A percentile compares a stretch with the other conserved stretches of the same genome.
Conservation (phyloP, 1,284 basidiomycete genomes). For the Sanghuangporus sanghuang region DNA sequence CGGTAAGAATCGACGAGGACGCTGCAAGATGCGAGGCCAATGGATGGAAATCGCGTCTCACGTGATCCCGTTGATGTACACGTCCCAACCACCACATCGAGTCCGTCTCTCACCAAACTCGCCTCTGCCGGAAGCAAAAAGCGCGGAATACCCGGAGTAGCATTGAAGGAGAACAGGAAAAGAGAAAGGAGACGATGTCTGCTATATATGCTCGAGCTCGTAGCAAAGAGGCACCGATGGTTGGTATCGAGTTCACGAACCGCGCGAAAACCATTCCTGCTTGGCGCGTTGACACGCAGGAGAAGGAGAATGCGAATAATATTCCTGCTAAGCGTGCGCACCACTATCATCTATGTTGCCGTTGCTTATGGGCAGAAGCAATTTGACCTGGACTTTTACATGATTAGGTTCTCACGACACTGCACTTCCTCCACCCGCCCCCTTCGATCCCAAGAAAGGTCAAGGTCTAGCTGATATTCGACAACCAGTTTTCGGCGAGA, state of each 20-base stretch:
- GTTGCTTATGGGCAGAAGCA: background rate
- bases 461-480: background rate
- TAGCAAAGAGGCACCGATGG: conserved; percentile 17
- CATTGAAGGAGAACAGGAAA: background rate
- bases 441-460: conserved; percentile 17
- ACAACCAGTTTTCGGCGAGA: conserved; percentile 16
- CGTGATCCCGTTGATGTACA: background rate
- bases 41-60: background rate
- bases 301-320: conserved; percentile 4
- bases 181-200: conserved; percentile 1
- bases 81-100: conserved; percentile 8
- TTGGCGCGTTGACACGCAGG: conserved; percentile 9
- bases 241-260: conserved; percentile 18
- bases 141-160: background rate
- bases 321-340: conserved; percentile 12
- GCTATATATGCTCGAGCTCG: conserved; percentile 13
- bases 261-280: conserved; percentile 14
- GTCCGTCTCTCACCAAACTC: background rate
- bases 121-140: background rate
- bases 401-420: conserved; percentile 14
- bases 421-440: conserved; percentile 16
- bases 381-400: background rate
- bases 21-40: background rate
- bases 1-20: background rate
- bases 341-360: background rate